Base-by-base conservation (phyloP, 495 filamentous ascomycete genomes). In the Penicillium silybi region DNA sequence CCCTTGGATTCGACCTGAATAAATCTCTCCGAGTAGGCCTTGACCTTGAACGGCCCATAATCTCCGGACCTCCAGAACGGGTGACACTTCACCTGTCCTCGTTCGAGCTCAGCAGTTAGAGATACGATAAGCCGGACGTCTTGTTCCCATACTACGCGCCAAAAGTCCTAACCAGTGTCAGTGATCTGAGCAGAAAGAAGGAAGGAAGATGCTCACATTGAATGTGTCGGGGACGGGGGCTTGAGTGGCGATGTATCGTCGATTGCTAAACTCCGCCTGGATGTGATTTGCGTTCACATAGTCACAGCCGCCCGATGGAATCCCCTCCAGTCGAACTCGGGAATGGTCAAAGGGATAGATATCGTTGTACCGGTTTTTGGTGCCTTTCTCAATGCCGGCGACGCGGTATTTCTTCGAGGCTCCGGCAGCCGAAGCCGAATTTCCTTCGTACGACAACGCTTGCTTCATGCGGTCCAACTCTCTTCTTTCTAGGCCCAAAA, bases 331-430 rank as follows among this genome's bases (percentile, higher is more conserved):
- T 48, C 80, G 88, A 39, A 98, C 93, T 44, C 93, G 75, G 5
- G 91, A 83, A 68, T 98, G 93, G 64, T 98, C 93, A 61, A 95
- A 98, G 5, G 93, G 93, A 70, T 95, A 88, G 37, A 97, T 97
- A 59, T 96, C 93, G 68, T 96, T 97, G 67, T 98, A 98, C 17
- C 93, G 79, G 61, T 98, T 98, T 70, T 97, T 97, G 2, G 77
- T 81, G 26, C 93, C 93, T 62, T 96, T 90, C 63, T 98, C 93
- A 48, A 98, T 88, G 4, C 93, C 93, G 2, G 90, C 93, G 46
- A 98, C 81, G 53, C 69, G 80, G 48, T 78, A 77, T 52, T 61
- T 73, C 34, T 63, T 59, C 9, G 73, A 48, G 8, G 56, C 44
- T 32, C 66, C 66, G 32, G 53, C 51, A 27, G 50, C 17, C 1